Conservation (phyloP, 352 stramenopile genomes). For the Phytopythium sindhum region DNA sequence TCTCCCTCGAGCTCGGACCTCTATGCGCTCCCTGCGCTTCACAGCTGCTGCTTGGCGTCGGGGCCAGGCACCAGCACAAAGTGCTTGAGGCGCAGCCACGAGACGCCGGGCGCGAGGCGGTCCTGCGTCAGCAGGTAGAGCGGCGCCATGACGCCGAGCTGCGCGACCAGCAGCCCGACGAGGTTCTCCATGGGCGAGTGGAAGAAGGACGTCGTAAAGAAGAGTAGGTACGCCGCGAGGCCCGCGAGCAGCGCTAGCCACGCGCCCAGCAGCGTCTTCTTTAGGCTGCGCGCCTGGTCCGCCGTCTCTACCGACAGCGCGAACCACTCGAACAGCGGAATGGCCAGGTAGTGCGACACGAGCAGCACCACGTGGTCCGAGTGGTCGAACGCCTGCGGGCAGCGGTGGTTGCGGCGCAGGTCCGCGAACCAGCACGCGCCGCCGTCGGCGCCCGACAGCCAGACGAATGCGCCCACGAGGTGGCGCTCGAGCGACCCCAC, state of each 20-base stretch:
- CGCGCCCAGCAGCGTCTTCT: conserved; percentile 40
- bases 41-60: conserved; percentile 23
- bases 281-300: conserved; percentile 23
- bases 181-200: conserved; percentile 68
- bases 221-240: conserved; percentile 51
- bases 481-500: conserved; percentile 51
- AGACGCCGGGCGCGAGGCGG: conserved; percentile 31
- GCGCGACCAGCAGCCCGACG: conserved; percentile 50
- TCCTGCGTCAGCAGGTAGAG: conserved; percentile 67
- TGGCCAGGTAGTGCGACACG: conserved; percentile 67
- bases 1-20: too few relatives aligned
- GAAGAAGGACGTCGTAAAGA: conserved; percentile 69
- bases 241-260: conserved; percentile 41
- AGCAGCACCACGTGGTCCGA: conserved; percentile 80
- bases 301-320: conserved; percentile 48
- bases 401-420: conserved; percentile 49
- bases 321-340: conserved; percentile 76
- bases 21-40: not conserved
- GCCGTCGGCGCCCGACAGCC: conserved; percentile 9
- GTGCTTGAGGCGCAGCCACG: conserved; percentile 51
- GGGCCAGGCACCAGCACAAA: conserved; percentile 47
- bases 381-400: conserved; percentile 60
- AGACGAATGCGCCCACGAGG: conserved; percentile 35
- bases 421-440: conserved; percentile 58
- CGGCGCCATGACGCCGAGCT: conserved; percentile 56